Conservation (phyloP, 441 rosid genomes). For the Capsella rubella region DNA sequence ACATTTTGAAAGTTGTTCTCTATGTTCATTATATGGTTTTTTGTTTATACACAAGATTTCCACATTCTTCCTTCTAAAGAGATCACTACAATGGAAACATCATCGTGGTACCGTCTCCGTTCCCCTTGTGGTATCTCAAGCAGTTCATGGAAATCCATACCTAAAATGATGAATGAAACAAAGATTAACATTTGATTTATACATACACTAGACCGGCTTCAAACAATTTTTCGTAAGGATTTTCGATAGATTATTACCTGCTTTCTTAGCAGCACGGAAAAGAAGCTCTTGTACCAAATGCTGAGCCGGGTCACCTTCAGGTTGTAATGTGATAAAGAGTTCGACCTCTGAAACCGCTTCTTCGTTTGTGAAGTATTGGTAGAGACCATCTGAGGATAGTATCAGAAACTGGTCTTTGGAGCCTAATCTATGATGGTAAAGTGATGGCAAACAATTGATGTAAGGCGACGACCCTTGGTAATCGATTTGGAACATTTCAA, state of each 20-base stretch:
- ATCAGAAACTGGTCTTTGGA: conserved; percentile 81
- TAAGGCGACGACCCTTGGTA: conserved; percentile 84
- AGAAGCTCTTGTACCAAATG: conserved; percentile 89
- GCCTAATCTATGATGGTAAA: conserved; percentile 82
- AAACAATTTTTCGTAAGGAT: not conserved
- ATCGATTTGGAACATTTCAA: conserved; percentile 91
- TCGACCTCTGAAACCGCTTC: conserved; percentile 91
- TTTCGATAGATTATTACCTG: conserved; percentile 56
- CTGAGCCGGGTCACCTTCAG: conserved; percentile 98
- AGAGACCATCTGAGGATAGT: conserved; percentile 88
- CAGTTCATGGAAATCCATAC: conserved; percentile 91
- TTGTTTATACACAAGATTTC: conserved; percentile 90
- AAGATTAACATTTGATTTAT: too few relatives aligned
- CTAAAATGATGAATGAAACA: conserved; percentile 51
- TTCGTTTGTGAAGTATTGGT: conserved; percentile 90
- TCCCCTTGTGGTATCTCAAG: conserved; percentile 98
- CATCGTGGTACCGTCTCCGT: conserved; percentile 92
- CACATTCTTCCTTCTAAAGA: conserved; percentile 97
- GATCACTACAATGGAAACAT: conserved; percentile 84
- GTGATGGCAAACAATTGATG: conserved; percentile 74
- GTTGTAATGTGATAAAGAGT: conserved; percentile 74
- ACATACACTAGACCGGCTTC: not conserved
- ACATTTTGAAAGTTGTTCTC: not conserved
- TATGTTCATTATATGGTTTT: conserved; percentile 35
- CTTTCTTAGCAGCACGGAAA: conserved; percentile 95